phyloP scores from a whole-genome alignment of 495 filamentous ascomycete genomes.

The Beverwykella pulmonaria region DNA sequence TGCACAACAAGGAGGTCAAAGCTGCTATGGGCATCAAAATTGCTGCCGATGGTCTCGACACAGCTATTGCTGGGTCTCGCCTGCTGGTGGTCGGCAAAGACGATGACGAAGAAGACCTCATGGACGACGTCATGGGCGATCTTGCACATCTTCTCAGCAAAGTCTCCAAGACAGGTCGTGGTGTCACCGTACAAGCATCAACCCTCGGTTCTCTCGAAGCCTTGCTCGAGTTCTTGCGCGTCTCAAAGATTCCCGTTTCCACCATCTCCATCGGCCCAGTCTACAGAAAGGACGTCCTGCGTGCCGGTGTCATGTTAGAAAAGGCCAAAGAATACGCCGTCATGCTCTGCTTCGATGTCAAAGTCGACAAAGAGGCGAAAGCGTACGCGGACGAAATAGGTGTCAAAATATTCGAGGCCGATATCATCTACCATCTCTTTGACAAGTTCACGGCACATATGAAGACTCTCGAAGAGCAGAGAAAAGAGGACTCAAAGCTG shows the following conservation, averaged over 20 bases:
- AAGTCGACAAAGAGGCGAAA: conserved; percentile 95
- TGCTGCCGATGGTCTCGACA: conserved; percentile 91
- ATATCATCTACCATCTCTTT: conserved; percentile 99
- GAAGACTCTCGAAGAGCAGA: conserved; percentile 78
- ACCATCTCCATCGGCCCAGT: conserved; percentile 98
- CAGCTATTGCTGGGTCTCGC: conserved; percentile 95
- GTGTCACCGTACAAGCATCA: conserved; percentile 96
- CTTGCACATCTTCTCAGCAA: conserved; percentile 86
- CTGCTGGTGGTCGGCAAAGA: conserved; percentile 90
- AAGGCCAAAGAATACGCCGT: conserved; percentile 94
- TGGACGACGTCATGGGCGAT: conserved; percentile 95
- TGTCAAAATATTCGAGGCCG: conserved; percentile 97
- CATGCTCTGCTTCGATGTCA: conserved; percentile 99
- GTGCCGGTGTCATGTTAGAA: conserved; percentile 94
- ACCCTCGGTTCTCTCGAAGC: conserved; percentile 97
- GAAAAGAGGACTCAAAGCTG: conserved; percentile 94
- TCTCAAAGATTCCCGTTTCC: conserved; percentile 93
- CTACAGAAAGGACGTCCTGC: conserved; percentile 98
- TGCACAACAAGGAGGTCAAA: conserved; percentile 99
- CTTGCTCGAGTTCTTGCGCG: conserved; percentile 89
- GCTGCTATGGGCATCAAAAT: conserved; percentile 99
- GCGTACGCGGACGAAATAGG: conserved; percentile 90
- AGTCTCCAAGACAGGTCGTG: conserved; percentile 85
- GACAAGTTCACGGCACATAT: conserved; percentile 96
- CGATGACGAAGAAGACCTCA: conserved; percentile 94